Evolutionary conservation across 2,329 filamentous ascomycete species (phyloP).

Genomic region (Aspergillus vadensis): DNA sequence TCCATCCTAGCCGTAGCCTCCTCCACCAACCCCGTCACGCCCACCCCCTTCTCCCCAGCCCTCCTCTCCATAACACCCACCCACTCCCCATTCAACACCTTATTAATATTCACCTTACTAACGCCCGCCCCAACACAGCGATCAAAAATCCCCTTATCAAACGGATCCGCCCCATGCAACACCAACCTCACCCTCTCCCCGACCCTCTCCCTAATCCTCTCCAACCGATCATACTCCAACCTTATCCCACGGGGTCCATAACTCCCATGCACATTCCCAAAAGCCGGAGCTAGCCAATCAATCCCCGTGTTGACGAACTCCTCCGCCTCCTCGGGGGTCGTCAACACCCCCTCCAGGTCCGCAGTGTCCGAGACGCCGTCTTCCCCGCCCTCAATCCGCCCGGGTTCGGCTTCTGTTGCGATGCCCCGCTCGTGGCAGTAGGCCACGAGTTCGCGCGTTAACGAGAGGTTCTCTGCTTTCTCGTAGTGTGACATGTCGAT

Average conservation of each 20-base stretch:
- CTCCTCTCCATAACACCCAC: conserved; percentile 51
- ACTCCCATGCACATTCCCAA: conserved; percentile 75
- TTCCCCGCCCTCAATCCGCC: conserved; percentile 71
- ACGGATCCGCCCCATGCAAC: conserved; percentile 61
- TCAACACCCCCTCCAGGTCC: conserved; percentile 64
- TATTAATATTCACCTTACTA: conserved; percentile 62
- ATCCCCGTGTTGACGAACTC: conserved; percentile 73
- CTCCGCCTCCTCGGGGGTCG: conserved; percentile 68
- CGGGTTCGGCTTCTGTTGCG: conserved; percentile 70
- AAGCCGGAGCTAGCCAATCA: conserved; percentile 72
- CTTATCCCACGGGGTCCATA: conserved; percentile 67
- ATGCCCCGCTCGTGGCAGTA: conserved; percentile 68
- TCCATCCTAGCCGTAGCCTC: conserved; percentile 58
- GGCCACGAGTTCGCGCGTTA: conserved; percentile 63
- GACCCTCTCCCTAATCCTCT: conserved; percentile 52
- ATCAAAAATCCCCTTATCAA: conserved; percentile 56
- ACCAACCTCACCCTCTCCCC: conserved; percentile 55
- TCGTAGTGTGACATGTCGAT: conserved; percentile 76
- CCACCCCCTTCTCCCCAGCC: conserved; percentile 48
- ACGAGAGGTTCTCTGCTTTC: conserved; percentile 67
- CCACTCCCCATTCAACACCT: conserved; percentile 58
- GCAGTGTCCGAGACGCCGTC: conserved; percentile 71
- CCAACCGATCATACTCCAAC: conserved; percentile 61
- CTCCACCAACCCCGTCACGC: conserved; percentile 58
- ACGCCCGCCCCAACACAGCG: conserved; percentile 59